Conservation (phyloP, 2,329 filamentous ascomycete genomes). For the Nemania sp. region DNA sequence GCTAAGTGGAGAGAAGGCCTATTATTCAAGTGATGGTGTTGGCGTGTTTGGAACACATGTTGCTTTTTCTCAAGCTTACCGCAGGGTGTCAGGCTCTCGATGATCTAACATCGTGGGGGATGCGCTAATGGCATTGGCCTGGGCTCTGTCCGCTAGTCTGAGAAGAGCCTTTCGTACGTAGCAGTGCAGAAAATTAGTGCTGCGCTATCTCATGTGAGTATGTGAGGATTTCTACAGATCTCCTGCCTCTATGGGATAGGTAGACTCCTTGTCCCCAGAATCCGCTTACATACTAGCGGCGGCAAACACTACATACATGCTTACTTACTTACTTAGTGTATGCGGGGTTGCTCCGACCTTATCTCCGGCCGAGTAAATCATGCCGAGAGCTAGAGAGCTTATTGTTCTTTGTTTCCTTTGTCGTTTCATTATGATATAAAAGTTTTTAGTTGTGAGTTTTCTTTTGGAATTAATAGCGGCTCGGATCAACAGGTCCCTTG, state of each 20-base stretch:
- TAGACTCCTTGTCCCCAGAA: slow-evolving; percentile 17
- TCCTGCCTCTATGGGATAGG: slow-evolving; percentile 31
- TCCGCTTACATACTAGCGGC: slow-evolving; percentile 19
- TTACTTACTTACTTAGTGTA: too few species aligned
- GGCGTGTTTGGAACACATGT: slow-evolving; percentile 13
- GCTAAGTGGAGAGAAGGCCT: slow-evolving; percentile 4
- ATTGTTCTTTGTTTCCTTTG: neutral
- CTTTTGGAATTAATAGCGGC: too few species aligned
- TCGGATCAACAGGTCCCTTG: too few species aligned
- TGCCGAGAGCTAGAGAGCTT: slow-evolving; percentile 9
- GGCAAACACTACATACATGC: neutral
- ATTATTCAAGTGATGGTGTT: neutral
- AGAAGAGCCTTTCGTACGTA: slow-evolving; percentile 7
- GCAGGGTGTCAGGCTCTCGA: slow-evolving; percentile 2
- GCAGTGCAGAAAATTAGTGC: slow-evolving; percentile 10
- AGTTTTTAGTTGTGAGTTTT: neutral
- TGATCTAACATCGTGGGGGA: neutral
- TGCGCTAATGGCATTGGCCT: neutral
- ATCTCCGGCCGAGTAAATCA: neutral
- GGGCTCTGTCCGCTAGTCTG: slow-evolving; percentile 3
- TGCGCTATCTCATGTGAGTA: slow-evolving; percentile 6
- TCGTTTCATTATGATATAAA: neutral
- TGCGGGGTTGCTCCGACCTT: slow-evolving; percentile 21
- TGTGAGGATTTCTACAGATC: slow-evolving; percentile 22
- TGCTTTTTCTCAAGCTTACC: slow-evolving; percentile 8